Evolutionary conservation across 192 early-diverging fungal species (phyloP), one percentile per base, ranked within the genome.

Genomic region (Backusella morwellensis): DNA sequence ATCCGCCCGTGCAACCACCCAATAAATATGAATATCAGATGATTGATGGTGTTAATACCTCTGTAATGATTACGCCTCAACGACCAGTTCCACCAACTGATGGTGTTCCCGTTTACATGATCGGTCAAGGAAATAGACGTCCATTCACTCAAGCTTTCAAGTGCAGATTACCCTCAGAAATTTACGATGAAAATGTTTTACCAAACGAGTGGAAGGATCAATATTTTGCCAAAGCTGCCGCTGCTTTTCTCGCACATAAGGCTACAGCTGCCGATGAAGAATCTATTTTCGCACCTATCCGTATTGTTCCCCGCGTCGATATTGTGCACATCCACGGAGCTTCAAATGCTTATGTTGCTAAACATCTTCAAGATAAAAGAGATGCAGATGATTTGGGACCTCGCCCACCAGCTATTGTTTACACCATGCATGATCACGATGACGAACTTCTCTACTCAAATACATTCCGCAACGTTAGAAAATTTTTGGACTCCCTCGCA

Each of bases 271-370:
- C 74, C 35, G 76, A 84, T 40, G 88, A 90, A 44, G 79, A 85
- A 44, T 84, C 87, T 2, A 75, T 88, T 7, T 90, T 90, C 78
- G 85, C 84, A 11, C 77, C 79, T 0, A 38, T 79, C 3, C 68
- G 68, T 4, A 35, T 26, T 42, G 17, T 78, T 63, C 35, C 72
- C 32, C 29, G 66, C 7, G 84, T 90, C 5, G 88, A 90, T 72
- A 78, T 90, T n/a, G 82, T 90, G 17, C 88, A 90, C 77, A 50
- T 81, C 11, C 88, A 89, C 73, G 88, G 88, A 15, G 86, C 86
- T 19, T 83, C 85, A 21, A 89, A 87, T 72, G 88, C 88, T 35
- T 82, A 86, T 21, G 84, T 84, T 9, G 76, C 85, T 12, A 79
- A 88, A 74, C 83, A 82, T 47, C 73, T 88, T 15, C 82, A 85